Evolutionary conservation across 352 stramenopile species (phyloP), one percentile per base, ranked within the genome.

Genomic region (Globisporangium viniferum): DNA sequence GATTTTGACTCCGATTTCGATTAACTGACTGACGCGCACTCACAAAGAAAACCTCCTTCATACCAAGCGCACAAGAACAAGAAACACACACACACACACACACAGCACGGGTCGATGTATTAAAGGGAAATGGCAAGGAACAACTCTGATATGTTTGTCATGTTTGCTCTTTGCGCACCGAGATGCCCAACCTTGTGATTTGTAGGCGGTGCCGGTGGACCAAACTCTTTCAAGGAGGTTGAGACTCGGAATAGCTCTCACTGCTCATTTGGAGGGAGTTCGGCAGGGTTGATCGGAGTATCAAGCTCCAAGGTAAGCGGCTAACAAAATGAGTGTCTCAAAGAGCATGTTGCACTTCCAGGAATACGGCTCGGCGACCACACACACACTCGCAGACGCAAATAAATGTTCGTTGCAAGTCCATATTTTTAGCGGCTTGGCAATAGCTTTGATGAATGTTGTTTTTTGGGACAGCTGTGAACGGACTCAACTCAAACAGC

Each of bases 1-100:
- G 80, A 78, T 59, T 90, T 84, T 68, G 81, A 90, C 67, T 88
- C 79, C 54, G 77, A 83, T 68, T 84, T 27, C 18, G 36, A 64
- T 36, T 69, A 59, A n/a, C 7, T 20, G 15, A 48, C 41, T 8
- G 36, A 39, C 36, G 27, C 24, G 1, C 39, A 22, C 24, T 18
- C 58, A 41, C 24, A 57, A 20, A 29, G 12, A 20, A 14, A 20
- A 41, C 14, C 12, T 59, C 53, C 10, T n/a, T 35, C 14, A 24
- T 20, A 24, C 8, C 3, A 35, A 58, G 4, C 51, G 24, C 22
- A 33, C 31, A 59, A 59, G 27, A 24, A 39, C 14, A 56, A 31
- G 9, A 31, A 48, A 48, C 39, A 48, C 41, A 48, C 14, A 48
- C 39, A 48, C 41, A 48, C 14, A 48, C 24, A 24, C 24, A 24